These are phyloP conservation scores for Chaetomiaceae sp. DNA, from an alignment of 2,329 filamentous ascomycete species.

Conservation along the genomic window DNA sequence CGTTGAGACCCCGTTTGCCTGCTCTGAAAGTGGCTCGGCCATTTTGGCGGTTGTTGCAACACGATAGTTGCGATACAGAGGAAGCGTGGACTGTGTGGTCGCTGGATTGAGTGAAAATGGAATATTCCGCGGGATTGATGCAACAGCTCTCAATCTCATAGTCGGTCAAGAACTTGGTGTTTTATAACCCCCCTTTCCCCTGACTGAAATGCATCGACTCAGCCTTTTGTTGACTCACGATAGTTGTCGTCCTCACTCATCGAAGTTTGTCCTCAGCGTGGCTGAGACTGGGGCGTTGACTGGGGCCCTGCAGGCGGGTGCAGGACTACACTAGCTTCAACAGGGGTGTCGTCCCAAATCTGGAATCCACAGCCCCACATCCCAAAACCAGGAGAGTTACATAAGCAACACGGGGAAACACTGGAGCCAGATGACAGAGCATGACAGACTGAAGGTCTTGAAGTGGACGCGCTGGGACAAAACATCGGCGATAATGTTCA, in stretches of 20 bases:
- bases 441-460: too few relatives aligned
- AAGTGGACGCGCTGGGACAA: too few relatives aligned
- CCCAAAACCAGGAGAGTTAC: too few relatives aligned
- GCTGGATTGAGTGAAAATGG: conserved; percentile 4
- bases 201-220: neutral
- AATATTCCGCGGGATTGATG: conserved; percentile 10
- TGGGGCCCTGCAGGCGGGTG: too few relatives aligned
- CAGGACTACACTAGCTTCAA: neutral
- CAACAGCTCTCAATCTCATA: conserved; percentile 18
- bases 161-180: conserved; percentile 2
- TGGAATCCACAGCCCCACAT: too few relatives aligned
- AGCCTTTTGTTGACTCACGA: conserved; percentile 12
- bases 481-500: too few relatives aligned
- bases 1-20: conserved; percentile 2
- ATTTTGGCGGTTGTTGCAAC: too few relatives aligned
- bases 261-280: conserved; percentile 11
- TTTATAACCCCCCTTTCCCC: conserved; percentile 5
- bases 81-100: too few relatives aligned
- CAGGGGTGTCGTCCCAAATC: too few relatives aligned
- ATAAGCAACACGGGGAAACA: too few relatives aligned
- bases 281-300: neutral
- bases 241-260: conserved; percentile 12
- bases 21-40: conserved; percentile 12
- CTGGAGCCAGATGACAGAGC: too few relatives aligned
- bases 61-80: too few relatives aligned